Evolutionary conservation across 768 basidiomycete species (phyloP).

Genomic region (Agaricus subrufescens): DNA sequence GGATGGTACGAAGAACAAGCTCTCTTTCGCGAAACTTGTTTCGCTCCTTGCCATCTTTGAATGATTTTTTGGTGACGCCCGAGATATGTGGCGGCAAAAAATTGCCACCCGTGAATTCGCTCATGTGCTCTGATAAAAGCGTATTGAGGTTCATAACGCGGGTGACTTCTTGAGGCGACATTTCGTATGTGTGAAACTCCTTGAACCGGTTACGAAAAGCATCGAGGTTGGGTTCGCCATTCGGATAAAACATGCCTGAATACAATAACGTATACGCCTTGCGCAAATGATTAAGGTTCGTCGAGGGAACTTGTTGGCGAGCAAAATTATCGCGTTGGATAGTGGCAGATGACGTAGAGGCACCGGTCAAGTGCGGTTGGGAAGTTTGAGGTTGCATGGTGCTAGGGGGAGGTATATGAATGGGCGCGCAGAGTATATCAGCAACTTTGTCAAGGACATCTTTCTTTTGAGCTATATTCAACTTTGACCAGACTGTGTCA

Average conservation of each 20-base stretch:
- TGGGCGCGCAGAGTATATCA: conserved; percentile 7
- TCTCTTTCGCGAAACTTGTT: conserved; percentile 5
- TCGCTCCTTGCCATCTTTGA: conserved; percentile 7
- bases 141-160: conserved; percentile 7
- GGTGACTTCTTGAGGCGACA: conserved; percentile 1
- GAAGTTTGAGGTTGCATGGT: conserved; percentile 3
- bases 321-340: not conserved
- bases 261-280: conserved; percentile 8
- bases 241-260: conserved; percentile 3
- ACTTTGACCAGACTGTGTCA: not conserved
- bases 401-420: conserved; percentile 1
- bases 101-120: conserved; percentile 8
- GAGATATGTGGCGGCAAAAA: conserved; percentile 8
- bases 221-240: conserved; percentile 1
- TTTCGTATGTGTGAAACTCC: conserved; percentile 5
- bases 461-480: conserved; percentile 4
- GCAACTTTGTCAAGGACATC: conserved; percentile 6
- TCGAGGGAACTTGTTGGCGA: not conserved
- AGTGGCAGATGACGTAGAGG: conserved; percentile 1
- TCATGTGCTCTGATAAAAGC: conserved; percentile 6
- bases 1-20: conserved; percentile 3
- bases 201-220: conserved; percentile 6
- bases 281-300: conserved; percentile 2
- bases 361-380: not conserved
- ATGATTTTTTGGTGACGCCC: not conserved